Base-by-base conservation (phyloP, 2,329 filamentous ascomycete genomes). In the Fusarium tupiense region DNA sequence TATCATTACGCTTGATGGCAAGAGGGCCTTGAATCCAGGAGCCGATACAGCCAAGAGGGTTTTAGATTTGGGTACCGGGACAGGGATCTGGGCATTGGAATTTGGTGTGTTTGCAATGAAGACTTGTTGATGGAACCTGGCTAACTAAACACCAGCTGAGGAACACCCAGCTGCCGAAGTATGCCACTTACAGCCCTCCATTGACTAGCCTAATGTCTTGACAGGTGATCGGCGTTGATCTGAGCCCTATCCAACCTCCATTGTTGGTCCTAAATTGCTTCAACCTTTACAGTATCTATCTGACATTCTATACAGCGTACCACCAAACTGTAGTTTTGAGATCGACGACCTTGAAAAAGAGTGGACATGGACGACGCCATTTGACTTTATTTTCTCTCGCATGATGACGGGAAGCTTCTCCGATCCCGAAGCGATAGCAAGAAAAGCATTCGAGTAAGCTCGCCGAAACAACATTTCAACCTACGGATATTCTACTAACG, bases 321-420 rank as follows among this genome's bases (percentile, higher is more conserved):
- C 70, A 11, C 56, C 70, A 4, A 72, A 72, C 16, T 72, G 70
- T 13, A 41, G 40, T 3, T 72, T 69, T 0, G 70, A 72, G 19
- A 72, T 72, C 14, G 70, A 72, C 13, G 70, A 72, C 12, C 64
- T 72, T 0, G 69, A 72, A 10, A 72, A 72, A 8, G 69, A 72
- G 4, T 72, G 70, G 70, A 72, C 64, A 3, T 72, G 70, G 69
- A 47, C 61, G 10, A 24, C 12, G 4, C 64, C 69, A 1, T 72
- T 72, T 5, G 69, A 72, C 56, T 69, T 72, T 13, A 52, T 72
- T 37, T 72, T 72, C 22, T 72, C 40, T 6, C 70, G 70, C 3
- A 72, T 72, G 64, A 72, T 73, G 70, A 72, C 70, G 1, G 69
- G 70, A 2, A 69, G 69, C 20, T 72, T 72, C n/a, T 47, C 43